These are phyloP conservation scores for Coemansia sp. DNA, from an alignment of 192 early-diverging fungal species.

Conservation along the genomic window DNA sequence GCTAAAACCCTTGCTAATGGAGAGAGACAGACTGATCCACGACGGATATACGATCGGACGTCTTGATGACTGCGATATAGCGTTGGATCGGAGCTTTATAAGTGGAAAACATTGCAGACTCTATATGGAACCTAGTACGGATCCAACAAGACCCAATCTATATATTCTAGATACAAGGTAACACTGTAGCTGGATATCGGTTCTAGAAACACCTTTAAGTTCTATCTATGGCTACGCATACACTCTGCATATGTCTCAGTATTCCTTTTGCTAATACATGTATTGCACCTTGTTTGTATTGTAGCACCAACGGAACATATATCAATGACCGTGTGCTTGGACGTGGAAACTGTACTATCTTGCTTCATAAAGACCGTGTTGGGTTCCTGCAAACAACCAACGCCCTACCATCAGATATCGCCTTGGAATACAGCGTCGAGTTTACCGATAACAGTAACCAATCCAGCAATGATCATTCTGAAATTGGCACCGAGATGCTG, in stretches of 20 bases:
- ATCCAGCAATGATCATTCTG: conserved; percentile 8
- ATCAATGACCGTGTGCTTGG: conserved; percentile 48
- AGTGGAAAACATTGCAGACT: conserved; percentile 43
- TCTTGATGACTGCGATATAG: conserved; percentile 26
- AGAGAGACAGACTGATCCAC: conserved; percentile 20
- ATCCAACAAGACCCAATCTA: conserved; percentile 19
- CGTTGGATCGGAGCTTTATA: conserved; percentile 34
- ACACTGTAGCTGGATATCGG: background rate
- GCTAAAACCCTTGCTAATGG: conserved; percentile 29
- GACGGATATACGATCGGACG: conserved; percentile 48
- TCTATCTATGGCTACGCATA: background rate
- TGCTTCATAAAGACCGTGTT: conserved; percentile 49
- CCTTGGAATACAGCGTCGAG: conserved; percentile 49
- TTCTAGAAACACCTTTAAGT: background rate
- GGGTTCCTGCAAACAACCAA: conserved; percentile 25
- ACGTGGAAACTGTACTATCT: conserved; percentile 43
- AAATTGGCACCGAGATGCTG: conserved; percentile 31
- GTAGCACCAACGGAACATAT: conserved; percentile 52
- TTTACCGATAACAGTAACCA: conserved; percentile 11
- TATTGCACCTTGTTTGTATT: background rate
- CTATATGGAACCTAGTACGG: conserved; percentile 32
- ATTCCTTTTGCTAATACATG: background rate
- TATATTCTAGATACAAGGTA: conserved; percentile 42
- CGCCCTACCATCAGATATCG: conserved; percentile 38
- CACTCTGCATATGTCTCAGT: background rate